Conservation (phyloP, 805 yeast species). For the Myxozyma mucilagina region DNA sequence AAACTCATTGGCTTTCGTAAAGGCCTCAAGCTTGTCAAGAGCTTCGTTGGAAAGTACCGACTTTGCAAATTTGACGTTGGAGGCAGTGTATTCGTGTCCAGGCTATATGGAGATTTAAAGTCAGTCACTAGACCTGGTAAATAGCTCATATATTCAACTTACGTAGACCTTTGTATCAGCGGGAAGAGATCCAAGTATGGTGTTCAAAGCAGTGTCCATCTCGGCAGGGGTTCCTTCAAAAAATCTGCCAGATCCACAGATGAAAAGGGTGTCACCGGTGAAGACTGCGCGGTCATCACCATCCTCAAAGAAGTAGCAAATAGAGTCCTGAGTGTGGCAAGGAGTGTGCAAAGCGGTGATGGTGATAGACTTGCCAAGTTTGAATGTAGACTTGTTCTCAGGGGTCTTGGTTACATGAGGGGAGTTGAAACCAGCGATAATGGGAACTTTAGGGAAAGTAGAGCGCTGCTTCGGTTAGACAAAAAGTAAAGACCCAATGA, state of each 20-base stretch:
- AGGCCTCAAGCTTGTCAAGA: slow-evolving; percentile 55
- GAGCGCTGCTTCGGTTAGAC: slow-evolving; percentile 13
- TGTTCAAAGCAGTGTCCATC: slow-evolving; percentile 72
- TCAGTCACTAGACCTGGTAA: background rate
- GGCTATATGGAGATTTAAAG: slow-evolving; percentile 44
- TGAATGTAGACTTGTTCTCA: slow-evolving; percentile 57
- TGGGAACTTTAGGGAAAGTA: slow-evolving; percentile 52
- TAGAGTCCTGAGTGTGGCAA: slow-evolving; percentile 95
- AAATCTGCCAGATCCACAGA: slow-evolving; percentile 94
- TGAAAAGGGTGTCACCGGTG: slow-evolving; percentile 94
- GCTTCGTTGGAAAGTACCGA: slow-evolving; percentile 59
- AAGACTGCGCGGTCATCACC: slow-evolving; percentile 74
- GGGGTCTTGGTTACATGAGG: slow-evolving; percentile 75
- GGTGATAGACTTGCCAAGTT: slow-evolving; percentile 62
- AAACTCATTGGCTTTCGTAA: slow-evolving; percentile 55
- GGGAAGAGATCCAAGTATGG: slow-evolving; percentile 60
- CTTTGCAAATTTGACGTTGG: slow-evolving; percentile 76
- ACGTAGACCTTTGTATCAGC: slow-evolving; percentile 65
- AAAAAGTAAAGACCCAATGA: background rate
- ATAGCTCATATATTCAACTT: slow-evolving; percentile 1
- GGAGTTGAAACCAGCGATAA: slow-evolving; percentile 83
- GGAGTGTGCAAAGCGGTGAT: slow-evolving; percentile 91
- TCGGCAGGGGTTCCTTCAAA: slow-evolving; percentile 86
- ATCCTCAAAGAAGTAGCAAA: slow-evolving; percentile 80
- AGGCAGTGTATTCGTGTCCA: slow-evolving; percentile 92